Evolutionary conservation across 2,329 filamentous ascomycete genomes (phyloP).

Genomic region (Macrophomina phaseolina): DNA sequence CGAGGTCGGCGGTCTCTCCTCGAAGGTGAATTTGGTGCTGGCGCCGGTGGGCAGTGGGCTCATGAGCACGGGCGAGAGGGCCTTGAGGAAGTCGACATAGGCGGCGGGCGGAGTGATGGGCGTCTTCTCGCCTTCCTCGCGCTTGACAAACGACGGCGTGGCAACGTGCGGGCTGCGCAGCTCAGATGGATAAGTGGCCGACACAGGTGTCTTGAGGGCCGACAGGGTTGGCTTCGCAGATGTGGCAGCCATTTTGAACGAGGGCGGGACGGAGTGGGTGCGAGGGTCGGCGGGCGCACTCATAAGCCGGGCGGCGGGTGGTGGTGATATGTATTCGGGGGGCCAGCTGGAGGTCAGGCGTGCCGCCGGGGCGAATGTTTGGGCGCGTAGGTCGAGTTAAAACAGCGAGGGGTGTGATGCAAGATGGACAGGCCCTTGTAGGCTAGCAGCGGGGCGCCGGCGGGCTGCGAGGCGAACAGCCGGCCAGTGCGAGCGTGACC

Average conservation of each 20-base stretch:
- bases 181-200: conserved; percentile 62
- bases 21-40: conserved; percentile 58
- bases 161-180: conserved; percentile 69
- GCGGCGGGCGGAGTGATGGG: conserved; percentile 89
- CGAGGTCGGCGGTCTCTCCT: conserved; percentile 46
- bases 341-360: conserved; percentile 17
- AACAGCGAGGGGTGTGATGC: conserved; percentile 33
- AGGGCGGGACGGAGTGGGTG: neutral
- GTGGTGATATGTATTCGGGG: conserved; percentile 32
- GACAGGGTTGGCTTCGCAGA: conserved; percentile 49
- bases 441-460: conserved; percentile 17
- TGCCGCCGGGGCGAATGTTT: conserved; percentile 23
- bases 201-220: conserved; percentile 62
- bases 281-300: neutral
- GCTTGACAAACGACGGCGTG: conserved; percentile 69
- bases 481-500: conserved; percentile 28
- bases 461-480: conserved; percentile 14
- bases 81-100: conserved; percentile 92
- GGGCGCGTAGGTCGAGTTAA: conserved; percentile 25
- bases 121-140: conserved; percentile 68
- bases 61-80: conserved; percentile 72
- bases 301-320: conserved; percentile 28
- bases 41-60: conserved; percentile 68
- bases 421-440: conserved; percentile 33
- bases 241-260: conserved; percentile 44